Conservation (phyloP, 352 stramenopile genomes). For the Phytophthora capsici region DNA sequence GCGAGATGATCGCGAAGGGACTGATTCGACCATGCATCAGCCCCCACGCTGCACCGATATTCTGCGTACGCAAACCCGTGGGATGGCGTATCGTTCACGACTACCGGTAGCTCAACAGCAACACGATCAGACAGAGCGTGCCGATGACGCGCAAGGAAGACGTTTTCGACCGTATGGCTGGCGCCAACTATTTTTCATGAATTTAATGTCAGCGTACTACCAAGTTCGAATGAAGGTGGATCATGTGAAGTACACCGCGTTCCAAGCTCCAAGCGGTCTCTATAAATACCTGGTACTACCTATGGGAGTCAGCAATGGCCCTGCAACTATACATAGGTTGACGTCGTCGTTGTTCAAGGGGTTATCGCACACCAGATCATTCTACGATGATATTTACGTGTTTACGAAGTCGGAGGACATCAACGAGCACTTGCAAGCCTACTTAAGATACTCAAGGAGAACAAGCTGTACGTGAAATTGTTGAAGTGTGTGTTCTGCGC, state of each 20-base stretch:
- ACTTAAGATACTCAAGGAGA: neutral
- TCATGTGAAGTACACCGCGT: constrained; percentile 29
- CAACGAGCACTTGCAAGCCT: neutral
- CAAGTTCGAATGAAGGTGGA: constrained; percentile 31
- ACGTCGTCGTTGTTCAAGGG: neutral
- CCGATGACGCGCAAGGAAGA: constrained; percentile 36
- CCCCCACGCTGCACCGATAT: constrained; percentile 28
- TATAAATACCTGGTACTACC: constrained; percentile 28
- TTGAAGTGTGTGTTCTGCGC: neutral
- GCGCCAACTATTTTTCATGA: constrained; percentile 23
- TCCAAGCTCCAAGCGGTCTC: constrained; percentile 22
- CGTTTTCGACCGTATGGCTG: constrained; percentile 30
- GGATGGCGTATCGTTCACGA: constrained; percentile 38
- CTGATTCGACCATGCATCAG: too few relatives aligned
- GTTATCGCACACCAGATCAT: neutral
- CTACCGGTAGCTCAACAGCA: constrained; percentile 25
- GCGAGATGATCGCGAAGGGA: too few relatives aligned
- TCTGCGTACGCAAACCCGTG: constrained; percentile 36
- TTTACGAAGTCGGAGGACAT: neutral
- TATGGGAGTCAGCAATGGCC: neutral
- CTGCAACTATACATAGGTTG: neutral
- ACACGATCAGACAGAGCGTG: constrained; percentile 15
- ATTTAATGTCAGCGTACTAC: constrained; percentile 35
- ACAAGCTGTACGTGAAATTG: neutral
- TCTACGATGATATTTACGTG: neutral